Evolutionary conservation across 2,329 filamentous ascomycete species (phyloP).

Genomic region (Sporothrix sp.): DNA sequence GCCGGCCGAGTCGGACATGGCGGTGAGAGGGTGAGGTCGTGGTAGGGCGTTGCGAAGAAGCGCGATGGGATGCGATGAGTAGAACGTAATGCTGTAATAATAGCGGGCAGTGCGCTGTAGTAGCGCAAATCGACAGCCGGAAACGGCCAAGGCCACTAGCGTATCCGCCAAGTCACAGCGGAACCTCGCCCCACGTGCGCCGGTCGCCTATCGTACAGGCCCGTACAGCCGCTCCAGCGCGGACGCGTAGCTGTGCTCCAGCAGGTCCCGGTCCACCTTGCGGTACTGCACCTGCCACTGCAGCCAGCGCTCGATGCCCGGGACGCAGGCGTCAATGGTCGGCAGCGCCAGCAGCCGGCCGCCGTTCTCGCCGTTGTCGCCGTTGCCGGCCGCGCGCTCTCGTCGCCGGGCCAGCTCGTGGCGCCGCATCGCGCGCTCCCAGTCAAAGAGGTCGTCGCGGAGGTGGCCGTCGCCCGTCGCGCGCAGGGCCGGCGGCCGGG

Average conservation of each 20-base stretch:
- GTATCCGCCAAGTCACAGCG: too few species aligned
- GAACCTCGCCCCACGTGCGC: too few species aligned
- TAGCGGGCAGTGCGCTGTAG: too few species aligned
- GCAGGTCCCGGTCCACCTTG: conserved; percentile 35
- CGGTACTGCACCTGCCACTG: conserved; percentile 41
- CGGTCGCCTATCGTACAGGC: too few species aligned
- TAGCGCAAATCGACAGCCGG: too few species aligned
- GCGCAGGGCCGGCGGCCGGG: background rate
- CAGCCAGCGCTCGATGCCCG: conserved; percentile 39
- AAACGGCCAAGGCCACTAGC: too few species aligned
- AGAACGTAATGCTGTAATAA: too few species aligned
- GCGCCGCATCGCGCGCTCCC: conserved; percentile 11
- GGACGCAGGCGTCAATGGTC: conserved; percentile 39
- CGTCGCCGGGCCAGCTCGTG: background rate
- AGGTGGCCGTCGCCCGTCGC: background rate
- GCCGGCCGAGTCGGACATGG: background rate
- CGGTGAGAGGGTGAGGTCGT: too few species aligned
- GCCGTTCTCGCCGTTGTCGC: too few species aligned
- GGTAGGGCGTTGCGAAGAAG: background rate
- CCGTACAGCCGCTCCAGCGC: background rate
- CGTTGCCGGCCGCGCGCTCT: background rate
- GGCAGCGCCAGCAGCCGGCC: conserved; percentile 40
- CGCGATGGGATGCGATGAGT: background rate
- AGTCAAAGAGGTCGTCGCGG: conserved; percentile 3
- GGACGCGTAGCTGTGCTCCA: conserved; percentile 19